phyloP scores from a whole-genome alignment of 192 early-diverging fungal species.

The Umbelopsis sp. region DNA sequence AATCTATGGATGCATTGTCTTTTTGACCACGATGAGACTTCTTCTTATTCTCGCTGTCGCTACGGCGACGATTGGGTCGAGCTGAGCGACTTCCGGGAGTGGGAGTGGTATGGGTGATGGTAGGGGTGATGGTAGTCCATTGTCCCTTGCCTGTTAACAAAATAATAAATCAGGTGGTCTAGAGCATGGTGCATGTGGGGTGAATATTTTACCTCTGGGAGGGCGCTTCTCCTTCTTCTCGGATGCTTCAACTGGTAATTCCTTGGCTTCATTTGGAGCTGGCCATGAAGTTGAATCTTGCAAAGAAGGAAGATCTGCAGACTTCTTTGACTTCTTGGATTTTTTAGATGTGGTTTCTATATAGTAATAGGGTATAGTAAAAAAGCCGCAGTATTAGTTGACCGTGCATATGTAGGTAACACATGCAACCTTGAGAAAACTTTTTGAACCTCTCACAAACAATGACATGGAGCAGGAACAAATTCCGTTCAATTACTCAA shows the following conservation, averaged over 20 bases:
- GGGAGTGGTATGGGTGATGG: constrained; percentile 56
- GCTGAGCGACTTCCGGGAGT: constrained; percentile 31
- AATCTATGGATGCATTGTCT: constrained; percentile 20
- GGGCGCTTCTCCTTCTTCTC: constrained; percentile 31
- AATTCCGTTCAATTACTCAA: constrained; percentile 2
- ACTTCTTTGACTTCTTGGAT: constrained; percentile 23
- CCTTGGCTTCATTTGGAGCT: constrained; percentile 33
- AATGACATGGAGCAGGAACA: background rate
- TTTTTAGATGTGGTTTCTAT: constrained; percentile 8
- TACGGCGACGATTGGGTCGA: constrained; percentile 21
- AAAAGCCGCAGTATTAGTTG: background rate
- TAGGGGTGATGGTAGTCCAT: constrained; percentile 54
- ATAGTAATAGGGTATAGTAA: background rate
- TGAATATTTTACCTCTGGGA: constrained; percentile 12
- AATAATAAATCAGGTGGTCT: background rate
- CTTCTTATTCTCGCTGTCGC: constrained; percentile 22
- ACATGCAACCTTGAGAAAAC: constrained; percentile 17
- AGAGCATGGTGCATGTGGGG: too few species aligned
- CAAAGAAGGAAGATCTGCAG: constrained; percentile 7
- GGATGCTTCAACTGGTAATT: constrained; percentile 13
- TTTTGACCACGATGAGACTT: constrained; percentile 33
- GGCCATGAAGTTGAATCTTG: constrained; percentile 34
- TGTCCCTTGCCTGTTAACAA: constrained; percentile 48
- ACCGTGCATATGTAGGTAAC: constrained; percentile 6
- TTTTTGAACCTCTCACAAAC: background rate